A percentile compares a stretch with the other conserved stretches of the same genome.
Evolutionary conservation across 805 yeast genomes (phyloP).

Genomic region (Komagataella populi): DNA sequence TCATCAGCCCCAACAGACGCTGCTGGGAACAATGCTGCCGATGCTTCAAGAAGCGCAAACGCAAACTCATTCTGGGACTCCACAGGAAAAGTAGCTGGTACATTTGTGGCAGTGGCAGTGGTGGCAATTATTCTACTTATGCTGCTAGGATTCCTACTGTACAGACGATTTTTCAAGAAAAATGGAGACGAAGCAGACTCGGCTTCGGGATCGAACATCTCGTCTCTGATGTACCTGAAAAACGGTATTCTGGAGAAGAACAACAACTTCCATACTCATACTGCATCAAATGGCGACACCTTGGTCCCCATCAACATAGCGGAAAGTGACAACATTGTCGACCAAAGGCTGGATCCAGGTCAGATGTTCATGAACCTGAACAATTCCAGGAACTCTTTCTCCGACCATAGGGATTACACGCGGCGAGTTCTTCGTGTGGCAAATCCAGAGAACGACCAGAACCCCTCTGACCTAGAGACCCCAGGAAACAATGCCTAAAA

Average conservation of each 20-base stretch:
- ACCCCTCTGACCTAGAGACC: background rate
- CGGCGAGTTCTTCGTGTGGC: slow-evolving; percentile 42
- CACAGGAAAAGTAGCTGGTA: slow-evolving; percentile 76
- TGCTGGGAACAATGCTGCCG: background rate
- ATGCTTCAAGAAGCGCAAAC: background rate
- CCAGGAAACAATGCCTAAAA: background rate
- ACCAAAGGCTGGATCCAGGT: slow-evolving; percentile 48
- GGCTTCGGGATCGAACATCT: background rate
- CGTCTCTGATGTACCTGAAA: background rate
- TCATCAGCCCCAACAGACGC: slow-evolving; percentile 9
- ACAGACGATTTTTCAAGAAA: slow-evolving; percentile 2
- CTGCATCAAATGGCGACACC: slow-evolving; percentile 6
- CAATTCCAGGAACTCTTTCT: slow-evolving; percentile 29
- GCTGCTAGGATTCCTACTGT: slow-evolving; percentile 25
- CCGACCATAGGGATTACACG: slow-evolving; percentile 45
- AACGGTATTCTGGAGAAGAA: background rate
- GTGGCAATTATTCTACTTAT: slow-evolving; percentile 31
- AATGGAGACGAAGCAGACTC: background rate
- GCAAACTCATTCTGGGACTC: slow-evolving; percentile 43
- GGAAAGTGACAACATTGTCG: slow-evolving; percentile 18
- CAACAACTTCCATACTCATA: background rate
- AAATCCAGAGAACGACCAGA: slow-evolving; percentile 17
- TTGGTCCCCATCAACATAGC: slow-evolving; percentile 10
- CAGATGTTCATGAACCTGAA: slow-evolving; percentile 34
- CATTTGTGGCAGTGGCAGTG: slow-evolving; percentile 68